Percentiles rank a stretch among this genome's conserved stretches.
phyloP scores from a whole-genome alignment of 805 yeast species.

The Metschnikowia proteae region DNA sequence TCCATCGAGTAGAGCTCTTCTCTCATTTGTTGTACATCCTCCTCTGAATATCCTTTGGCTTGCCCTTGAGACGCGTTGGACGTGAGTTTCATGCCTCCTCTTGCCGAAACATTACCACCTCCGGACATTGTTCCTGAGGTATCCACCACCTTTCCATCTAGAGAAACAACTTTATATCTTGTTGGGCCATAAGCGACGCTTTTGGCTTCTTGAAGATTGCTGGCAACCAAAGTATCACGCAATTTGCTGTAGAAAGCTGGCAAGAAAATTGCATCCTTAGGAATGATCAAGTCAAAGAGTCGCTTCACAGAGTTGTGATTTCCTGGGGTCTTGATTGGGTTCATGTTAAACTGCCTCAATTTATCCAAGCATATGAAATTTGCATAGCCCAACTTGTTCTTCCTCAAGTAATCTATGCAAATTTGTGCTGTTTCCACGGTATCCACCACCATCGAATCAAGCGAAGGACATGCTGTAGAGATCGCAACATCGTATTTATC shows the following conservation, averaged over 20 bases:
- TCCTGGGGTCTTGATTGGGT: slow-evolving; percentile 64
- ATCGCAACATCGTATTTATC: slow-evolving; percentile 87
- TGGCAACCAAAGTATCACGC: slow-evolving; percentile 84
- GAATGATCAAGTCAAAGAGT: slow-evolving; percentile 75
- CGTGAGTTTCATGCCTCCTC: slow-evolving; percentile 72
- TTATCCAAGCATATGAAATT: slow-evolving; percentile 78
- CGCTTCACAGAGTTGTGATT: slow-evolving; percentile 63
- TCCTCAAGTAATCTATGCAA: slow-evolving; percentile 75
- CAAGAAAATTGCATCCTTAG: slow-evolving; percentile 61
- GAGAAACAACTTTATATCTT: slow-evolving; percentile 85
- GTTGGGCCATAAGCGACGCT: slow-evolving; percentile 78
- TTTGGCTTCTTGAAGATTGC: slow-evolving; percentile 74
- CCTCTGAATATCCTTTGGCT: slow-evolving; percentile 44
- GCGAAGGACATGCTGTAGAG: slow-evolving; percentile 88
- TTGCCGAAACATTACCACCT: slow-evolving; percentile 71
- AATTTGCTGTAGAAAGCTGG: slow-evolving; percentile 89
- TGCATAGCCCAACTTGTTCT: slow-evolving; percentile 83
- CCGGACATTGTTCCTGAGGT: slow-evolving; percentile 95
- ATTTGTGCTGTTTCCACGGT: slow-evolving; percentile 56
- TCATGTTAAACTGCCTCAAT: slow-evolving; percentile 58
- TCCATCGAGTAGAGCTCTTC: slow-evolving; percentile 53
- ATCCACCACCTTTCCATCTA: slow-evolving; percentile 89
- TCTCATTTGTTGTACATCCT: slow-evolving; percentile 53
- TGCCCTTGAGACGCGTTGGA: slow-evolving; percentile 28
- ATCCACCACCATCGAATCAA: slow-evolving; percentile 93